Conservation (phyloP, 257 asterid genomes). For the Nicotiana benthamiana region DNA sequence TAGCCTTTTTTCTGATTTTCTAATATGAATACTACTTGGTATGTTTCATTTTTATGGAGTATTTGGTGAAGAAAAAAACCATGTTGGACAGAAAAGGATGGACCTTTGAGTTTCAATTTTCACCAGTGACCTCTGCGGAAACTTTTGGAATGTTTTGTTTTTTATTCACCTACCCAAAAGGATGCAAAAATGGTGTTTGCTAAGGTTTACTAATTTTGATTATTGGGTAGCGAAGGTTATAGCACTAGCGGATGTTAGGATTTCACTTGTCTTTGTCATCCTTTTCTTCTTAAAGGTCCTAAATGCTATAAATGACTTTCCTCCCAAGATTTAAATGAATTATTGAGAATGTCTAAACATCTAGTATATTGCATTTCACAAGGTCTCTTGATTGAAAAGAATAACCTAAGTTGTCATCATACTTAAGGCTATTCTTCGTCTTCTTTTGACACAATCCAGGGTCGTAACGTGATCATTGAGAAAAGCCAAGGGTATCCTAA, state of each 20-base stretch:
- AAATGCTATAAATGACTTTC: not conserved
- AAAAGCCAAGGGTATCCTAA: conserved; percentile 45
- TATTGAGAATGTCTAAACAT: not conserved
- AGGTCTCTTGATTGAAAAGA: not conserved
- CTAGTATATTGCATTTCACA: not conserved
- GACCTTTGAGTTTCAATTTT: not conserved
- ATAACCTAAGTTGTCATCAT: not conserved
- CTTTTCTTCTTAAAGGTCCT: not conserved
- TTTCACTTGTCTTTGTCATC: not conserved
- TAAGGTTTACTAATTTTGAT: not conserved
- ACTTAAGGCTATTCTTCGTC: not conserved
- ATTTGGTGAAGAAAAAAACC: not conserved
- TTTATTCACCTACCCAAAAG: not conserved
- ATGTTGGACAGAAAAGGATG: not conserved
- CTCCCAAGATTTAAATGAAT: not conserved
- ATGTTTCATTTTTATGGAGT: not conserved
- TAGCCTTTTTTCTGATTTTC: not conserved
- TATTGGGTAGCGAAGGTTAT: not conserved
- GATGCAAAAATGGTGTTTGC: not conserved
- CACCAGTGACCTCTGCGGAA: not conserved
- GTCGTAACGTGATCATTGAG: conserved; percentile 71
- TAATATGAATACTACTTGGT: not conserved
- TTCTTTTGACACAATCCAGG: conserved; percentile 32
- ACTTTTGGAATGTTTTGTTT: not conserved
- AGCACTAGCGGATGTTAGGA: not conserved